Base-by-base conservation (phyloP, 352 stramenopile species). In the Peronospora farinosa region DNA sequence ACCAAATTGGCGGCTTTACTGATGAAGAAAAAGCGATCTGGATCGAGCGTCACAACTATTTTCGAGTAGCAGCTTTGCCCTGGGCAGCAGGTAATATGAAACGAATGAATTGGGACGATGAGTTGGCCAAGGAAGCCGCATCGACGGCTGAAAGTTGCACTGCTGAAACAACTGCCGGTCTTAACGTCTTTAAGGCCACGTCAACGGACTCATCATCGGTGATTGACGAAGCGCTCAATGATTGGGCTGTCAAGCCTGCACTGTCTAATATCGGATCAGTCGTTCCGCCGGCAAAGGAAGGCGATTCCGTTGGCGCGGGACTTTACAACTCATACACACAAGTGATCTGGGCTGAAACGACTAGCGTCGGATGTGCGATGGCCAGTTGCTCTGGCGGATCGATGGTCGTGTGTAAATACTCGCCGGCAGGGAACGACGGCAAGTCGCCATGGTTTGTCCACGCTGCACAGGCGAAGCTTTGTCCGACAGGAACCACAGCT, bases 301-400 rank as follows among this genome's bases (percentile, higher is more conserved):
- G 76, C 17, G 74, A 84, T 10, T 30, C 53, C 1, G 72, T 89
- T 9, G 78, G 78, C 40, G 60, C 67, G 9, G 74, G 74, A 45
- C 49, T 79, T 10, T 87, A 89, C 61, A 83, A 79, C 52, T 72
- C 75, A 53, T 89, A 89, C 63, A 78, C 78, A 60, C 78, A 87
- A 60, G 57, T 86, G 30, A 54, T 89, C 12, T 89, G 78, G 78
- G 58, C 74, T 6, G 54, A 63, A 32, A 87, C 78, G 33, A 82
- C 67, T 58, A 55, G 72, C 13, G 75, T 89, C 13, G 78, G 78
- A 35, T 89, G 78, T 55, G 74, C 65, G 30, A 80, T 70, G 55
- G 62, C 74, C 17, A 67, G 45, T 45, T 89, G 78, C 42, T 51
- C 54, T 8, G 46, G 45, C 15, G 63, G 61, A 5, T 57, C 66